phyloP scores from a whole-genome alignment of 805 yeast genomes.

The Groenewaldozyma tartarivorans region DNA sequence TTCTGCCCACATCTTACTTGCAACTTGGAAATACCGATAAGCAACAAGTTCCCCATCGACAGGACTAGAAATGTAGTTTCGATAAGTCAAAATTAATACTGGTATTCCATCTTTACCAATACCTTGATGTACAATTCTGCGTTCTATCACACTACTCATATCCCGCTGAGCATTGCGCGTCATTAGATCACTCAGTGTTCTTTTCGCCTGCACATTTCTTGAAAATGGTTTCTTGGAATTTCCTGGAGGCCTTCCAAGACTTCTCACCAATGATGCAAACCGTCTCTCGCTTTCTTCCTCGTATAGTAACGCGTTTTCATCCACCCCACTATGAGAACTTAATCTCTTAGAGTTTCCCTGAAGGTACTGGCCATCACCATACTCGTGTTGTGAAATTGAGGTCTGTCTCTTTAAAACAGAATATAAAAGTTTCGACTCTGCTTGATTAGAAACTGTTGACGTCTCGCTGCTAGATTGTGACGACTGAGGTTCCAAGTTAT shows the following conservation, averaged over 20 bases:
- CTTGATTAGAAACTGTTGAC: not conserved
- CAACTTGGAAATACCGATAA: constrained; percentile 53
- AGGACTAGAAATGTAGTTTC: constrained; percentile 29
- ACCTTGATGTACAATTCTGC: constrained; percentile 48
- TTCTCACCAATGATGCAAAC: constrained; percentile 11
- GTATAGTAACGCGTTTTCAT: constrained; percentile 5
- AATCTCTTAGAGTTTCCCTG: too few relatives aligned
- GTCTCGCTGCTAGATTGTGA: not conserved
- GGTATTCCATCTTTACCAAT: constrained; percentile 69
- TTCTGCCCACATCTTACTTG: constrained; percentile 63
- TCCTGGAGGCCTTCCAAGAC: constrained; percentile 13
- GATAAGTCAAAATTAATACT: constrained; percentile 41
- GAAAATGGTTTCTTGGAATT: constrained; percentile 1
- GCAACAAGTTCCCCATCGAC: constrained; percentile 41
- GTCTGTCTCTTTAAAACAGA: not conserved
- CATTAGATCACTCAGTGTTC: constrained; percentile 49
- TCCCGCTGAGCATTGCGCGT: constrained; percentile 51
- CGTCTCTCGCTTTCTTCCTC: constrained; percentile 6
- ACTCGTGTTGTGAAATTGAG: not conserved
- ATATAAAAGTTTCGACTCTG: not conserved
- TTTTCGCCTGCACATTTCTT: not conserved
- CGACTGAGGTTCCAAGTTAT: not conserved
- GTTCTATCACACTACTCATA: constrained; percentile 34
- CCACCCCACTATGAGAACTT: not conserved
- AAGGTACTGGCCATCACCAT: not conserved